A percentile compares a stretch with the other conserved stretches of the same genome.
These are phyloP conservation scores for Neofusicoccum sp. DNA, from an alignment of 2,329 filamentous ascomycete species.

Conservation along the genomic window DNA sequence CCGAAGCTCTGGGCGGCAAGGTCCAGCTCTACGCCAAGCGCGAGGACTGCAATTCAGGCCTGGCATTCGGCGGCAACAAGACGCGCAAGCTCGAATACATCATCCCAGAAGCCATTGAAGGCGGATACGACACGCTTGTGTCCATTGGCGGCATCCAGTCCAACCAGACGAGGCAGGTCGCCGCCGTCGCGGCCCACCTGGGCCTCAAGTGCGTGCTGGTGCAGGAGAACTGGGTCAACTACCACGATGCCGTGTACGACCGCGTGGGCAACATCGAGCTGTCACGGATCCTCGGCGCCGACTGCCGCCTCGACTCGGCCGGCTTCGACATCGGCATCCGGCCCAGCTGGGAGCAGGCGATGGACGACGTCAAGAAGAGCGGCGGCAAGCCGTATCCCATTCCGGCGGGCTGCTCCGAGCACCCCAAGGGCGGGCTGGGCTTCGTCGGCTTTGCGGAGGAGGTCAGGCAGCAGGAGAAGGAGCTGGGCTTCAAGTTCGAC, in stretches of 20 bases:
- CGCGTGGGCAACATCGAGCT: constrained; percentile 71
- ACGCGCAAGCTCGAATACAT: constrained; percentile 69
- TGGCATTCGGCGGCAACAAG: constrained; percentile 69
- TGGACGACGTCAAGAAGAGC: constrained; percentile 49
- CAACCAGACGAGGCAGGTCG: constrained; percentile 68
- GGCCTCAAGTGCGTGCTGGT: constrained; percentile 58
- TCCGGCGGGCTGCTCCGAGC: constrained; percentile 66
- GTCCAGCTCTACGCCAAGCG: constrained; percentile 68
- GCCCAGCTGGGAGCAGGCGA: constrained; percentile 58
- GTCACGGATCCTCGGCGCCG: constrained; percentile 64
- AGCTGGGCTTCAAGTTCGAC: constrained; percentile 63
- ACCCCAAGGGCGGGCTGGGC: constrained; percentile 65
- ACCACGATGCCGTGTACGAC: constrained; percentile 58
- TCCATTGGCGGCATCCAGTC: constrained; percentile 67
- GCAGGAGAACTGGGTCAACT: constrained; percentile 69
- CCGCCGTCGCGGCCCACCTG: constrained; percentile 58
- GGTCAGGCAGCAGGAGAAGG: constrained; percentile 60
- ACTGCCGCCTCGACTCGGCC: constrained; percentile 59
- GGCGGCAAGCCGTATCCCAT: constrained; percentile 67
- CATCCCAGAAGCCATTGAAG: constrained; percentile 58
- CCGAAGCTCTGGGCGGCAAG: constrained; percentile 57
- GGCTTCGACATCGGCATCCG: constrained; percentile 59
- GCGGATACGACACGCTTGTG: constrained; percentile 61
- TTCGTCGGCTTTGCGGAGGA: constrained; percentile 71
- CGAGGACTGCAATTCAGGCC: constrained; percentile 67